Conservation (phyloP, 1,284 basidiomycete species). For the Tremellales sp. region DNA sequence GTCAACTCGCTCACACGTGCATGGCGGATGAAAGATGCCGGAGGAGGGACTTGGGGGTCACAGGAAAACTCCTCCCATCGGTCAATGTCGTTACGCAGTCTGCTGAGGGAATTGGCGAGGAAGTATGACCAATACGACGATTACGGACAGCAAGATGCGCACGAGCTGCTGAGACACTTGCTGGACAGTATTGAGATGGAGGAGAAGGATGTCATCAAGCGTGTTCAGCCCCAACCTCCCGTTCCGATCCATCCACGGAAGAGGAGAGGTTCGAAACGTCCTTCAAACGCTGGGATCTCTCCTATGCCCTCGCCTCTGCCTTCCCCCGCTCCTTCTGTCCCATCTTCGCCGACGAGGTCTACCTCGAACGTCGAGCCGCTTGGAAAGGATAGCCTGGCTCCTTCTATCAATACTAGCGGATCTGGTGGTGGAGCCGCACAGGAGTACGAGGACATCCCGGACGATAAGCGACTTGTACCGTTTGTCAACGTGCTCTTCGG, state of each 20-base stretch:
- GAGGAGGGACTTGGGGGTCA: conserved; percentile 32
- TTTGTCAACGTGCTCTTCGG: conserved; percentile 87
- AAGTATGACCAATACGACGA: conserved; percentile 93
- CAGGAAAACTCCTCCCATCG: conserved; percentile 24
- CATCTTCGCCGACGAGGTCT: conserved; percentile 12
- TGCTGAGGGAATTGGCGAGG: conserved; percentile 65
- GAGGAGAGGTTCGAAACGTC: neutral
- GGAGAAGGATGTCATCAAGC: conserved; percentile 71
- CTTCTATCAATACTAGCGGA: neutral
- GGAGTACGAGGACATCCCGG: conserved; percentile 11
- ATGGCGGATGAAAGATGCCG: conserved; percentile 45
- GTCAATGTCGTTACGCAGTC: conserved; percentile 49
- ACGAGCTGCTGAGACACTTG: conserved; percentile 83
- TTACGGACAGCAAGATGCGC: conserved; percentile 78
- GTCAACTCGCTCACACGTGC: conserved; percentile 35
- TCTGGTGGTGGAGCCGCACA: neutral
- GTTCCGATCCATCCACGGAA: neutral
- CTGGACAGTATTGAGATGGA: conserved; percentile 94
- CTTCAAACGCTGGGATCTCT: conserved; percentile 11
- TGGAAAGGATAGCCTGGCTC: neutral
- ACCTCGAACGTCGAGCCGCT: neutral
- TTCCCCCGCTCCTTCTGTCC: conserved; percentile 19
- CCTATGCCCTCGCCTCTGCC: conserved; percentile 27
- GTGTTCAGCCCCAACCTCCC: conserved; percentile 18
- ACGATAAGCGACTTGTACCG: conserved; percentile 58